A percentile compares a stretch with the other conserved stretches of the same genome.
Evolutionary conservation across 2,329 filamentous ascomycete genomes (phyloP).

Genomic region (Dendryphion nanum): DNA sequence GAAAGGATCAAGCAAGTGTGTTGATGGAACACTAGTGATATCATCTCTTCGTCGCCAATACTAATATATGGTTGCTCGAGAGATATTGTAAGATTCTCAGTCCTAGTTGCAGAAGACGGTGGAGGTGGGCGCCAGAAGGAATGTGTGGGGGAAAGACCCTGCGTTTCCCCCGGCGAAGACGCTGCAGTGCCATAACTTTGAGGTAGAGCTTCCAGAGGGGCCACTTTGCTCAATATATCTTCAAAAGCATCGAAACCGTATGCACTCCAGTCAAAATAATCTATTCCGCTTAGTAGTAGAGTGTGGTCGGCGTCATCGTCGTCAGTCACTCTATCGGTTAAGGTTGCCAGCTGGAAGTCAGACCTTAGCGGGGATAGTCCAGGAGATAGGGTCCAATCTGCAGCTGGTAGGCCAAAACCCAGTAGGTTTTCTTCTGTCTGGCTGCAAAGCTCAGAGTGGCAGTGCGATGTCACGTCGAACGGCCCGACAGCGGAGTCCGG

Average conservation of each 20-base stretch:
- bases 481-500: too few species aligned
- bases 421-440: too few species aligned
- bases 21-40: conserved; percentile 60
- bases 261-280: not conserved
- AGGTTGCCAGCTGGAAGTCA: not conserved
- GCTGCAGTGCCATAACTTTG: too few species aligned
- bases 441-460: too few species aligned
- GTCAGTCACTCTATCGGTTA: too few species aligned
- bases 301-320: conserved; percentile 2
- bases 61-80: conserved; percentile 47
- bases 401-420: too few species aligned
- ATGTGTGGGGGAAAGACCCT: not conserved
- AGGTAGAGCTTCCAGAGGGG: too few species aligned
- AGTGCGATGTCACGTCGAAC: too few species aligned
- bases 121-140: conserved; percentile 9
- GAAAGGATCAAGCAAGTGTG: conserved; percentile 67
- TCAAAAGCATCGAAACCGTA: not conserved
- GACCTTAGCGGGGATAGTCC: not conserved
- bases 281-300: too few species aligned
- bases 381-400: not conserved
- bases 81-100: conserved; percentile 10
- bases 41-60: conserved; percentile 55
- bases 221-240: not conserved
- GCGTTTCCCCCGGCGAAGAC: too few species aligned
- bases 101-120: conserved; percentile 1